phyloP scores from a whole-genome alignment of 495 filamentous ascomycete genomes.

The Aspergillus affinis region DNA sequence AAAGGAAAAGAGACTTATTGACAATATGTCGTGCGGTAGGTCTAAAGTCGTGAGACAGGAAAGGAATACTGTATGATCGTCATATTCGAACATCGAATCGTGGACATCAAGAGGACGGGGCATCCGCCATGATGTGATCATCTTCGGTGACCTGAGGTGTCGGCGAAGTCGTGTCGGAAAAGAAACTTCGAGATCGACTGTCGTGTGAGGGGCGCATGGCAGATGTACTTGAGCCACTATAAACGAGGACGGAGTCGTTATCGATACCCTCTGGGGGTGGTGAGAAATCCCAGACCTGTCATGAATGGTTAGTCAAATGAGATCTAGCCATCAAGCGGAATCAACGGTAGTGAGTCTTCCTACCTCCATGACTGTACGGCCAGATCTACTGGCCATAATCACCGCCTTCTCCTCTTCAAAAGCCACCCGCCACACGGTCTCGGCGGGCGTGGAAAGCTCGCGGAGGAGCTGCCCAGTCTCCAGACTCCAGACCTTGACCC shows the following conservation, averaged over 20 bases:
- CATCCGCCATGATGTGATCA: constrained; percentile 45
- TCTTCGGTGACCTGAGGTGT: constrained; percentile 29
- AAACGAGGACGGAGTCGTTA: constrained; percentile 28
- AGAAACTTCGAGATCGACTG: constrained; percentile 24
- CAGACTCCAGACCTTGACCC: constrained; percentile 96
- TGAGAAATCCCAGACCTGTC: constrained; percentile 86
- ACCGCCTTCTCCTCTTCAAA: constrained; percentile 98
- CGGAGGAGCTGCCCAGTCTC: constrained; percentile 86
- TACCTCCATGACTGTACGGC: constrained; percentile 96
- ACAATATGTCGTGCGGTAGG: constrained; percentile 1
- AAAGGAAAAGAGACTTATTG: constrained; percentile 3
- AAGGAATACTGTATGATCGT: constrained; percentile 25
- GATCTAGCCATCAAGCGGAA: background rate
- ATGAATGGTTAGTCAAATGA: background rate
- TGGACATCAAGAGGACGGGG: constrained; percentile 15
- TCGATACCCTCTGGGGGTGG: constrained; percentile 66
- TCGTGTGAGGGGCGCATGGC: constrained; percentile 28
- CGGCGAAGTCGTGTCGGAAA: constrained; percentile 38
- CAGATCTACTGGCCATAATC: constrained; percentile 82
- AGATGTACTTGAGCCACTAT: constrained; percentile 41
- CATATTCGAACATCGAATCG: constrained; percentile 13
- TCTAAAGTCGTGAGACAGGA: constrained; percentile 18
- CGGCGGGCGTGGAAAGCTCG: constrained; percentile 83
- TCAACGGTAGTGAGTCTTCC: constrained; percentile 11
- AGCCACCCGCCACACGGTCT: constrained; percentile 95